Percentiles rank a stretch among this genome's conserved stretches.
Conservation (phyloP, 1,139 yeast genomes). For the Pichia sp. region DNA sequence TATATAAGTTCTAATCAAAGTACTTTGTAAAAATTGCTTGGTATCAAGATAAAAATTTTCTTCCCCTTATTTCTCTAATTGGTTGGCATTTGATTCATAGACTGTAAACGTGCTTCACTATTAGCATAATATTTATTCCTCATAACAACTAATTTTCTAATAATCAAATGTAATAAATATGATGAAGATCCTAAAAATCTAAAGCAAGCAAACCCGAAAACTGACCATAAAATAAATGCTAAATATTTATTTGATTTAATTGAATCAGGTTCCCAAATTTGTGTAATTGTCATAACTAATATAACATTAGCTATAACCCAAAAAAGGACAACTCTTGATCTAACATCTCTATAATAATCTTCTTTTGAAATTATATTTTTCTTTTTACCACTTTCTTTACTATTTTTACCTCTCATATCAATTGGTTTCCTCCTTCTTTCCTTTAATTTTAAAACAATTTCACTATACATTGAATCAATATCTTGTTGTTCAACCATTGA, state of each 20-base stretch:
- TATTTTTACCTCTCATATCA: conserved; percentile 47
- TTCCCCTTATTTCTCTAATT: background rate
- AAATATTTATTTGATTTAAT: conserved; percentile 68
- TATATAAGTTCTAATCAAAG: too few relatives aligned
- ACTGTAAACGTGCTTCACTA: conserved; percentile 9
- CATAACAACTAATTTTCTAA: conserved; percentile 28
- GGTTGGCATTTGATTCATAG: background rate
- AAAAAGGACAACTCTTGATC: conserved; percentile 85
- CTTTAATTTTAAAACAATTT: conserved; percentile 64
- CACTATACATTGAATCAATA: conserved; percentile 80
- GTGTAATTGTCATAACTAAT: conserved; percentile 78
- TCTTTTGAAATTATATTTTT: conserved; percentile 46
- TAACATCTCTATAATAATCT: conserved; percentile 88
- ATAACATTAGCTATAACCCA: conserved; percentile 84
- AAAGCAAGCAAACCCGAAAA: conserved; percentile 70
- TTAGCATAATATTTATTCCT: conserved; percentile 23
- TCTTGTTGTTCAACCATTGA: conserved; percentile 90
- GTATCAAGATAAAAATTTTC: too few relatives aligned
- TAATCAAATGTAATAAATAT: conserved; percentile 44
- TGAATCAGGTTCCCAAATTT: conserved; percentile 61
- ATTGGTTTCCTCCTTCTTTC: conserved; percentile 54
- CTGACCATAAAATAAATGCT: conserved; percentile 83
- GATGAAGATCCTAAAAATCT: conserved; percentile 74
- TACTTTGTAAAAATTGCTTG: too few relatives aligned
- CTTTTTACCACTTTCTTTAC: conserved; percentile 39